A percentile compares a stretch with the other conserved stretches of the same genome.
Conservation (phyloP, 2,329 filamentous ascomycete species). For the Colletotrichum sp. region DNA sequence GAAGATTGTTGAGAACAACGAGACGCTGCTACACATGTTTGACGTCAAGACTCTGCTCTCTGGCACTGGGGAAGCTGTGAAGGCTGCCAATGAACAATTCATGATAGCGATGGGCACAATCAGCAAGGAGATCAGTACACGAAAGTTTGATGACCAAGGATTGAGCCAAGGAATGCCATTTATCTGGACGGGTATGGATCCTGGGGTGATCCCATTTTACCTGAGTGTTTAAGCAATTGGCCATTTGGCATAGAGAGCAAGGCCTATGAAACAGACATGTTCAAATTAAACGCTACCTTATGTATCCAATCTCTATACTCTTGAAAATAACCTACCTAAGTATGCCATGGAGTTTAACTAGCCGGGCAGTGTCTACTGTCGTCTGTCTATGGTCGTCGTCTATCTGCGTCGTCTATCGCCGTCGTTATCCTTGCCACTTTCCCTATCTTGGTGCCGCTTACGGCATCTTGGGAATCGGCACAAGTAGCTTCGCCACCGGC, state of each 20-base stretch:
- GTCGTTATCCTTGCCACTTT: no score
- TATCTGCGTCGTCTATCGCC: no score
- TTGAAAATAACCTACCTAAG: not conserved
- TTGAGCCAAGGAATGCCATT: constrained; percentile 54
- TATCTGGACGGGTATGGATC: constrained; percentile 30
- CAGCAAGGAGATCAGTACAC: not conserved
- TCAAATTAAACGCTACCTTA: not conserved
- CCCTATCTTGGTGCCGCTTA: not conserved
- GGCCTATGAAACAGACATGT: not conserved
- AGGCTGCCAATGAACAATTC: not conserved
- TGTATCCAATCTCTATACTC: not conserved
- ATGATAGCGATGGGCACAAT: not conserved
- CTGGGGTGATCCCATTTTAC: not conserved
- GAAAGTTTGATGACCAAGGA: constrained; percentile 46
- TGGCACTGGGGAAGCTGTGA: not conserved
- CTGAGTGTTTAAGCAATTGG: not conserved
- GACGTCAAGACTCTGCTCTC: not conserved
- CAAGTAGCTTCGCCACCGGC: not conserved
- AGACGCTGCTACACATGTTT: not conserved
- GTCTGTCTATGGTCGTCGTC: no score
- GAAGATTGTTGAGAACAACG: not conserved
- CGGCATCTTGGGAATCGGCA: not conserved
- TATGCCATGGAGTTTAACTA: not conserved
- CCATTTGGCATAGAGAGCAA: accelerated
- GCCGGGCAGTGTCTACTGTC: not conserved